phyloP scores from a whole-genome alignment of 1,284 basidiomycete species.

The Ceratobasidium sp. region DNA sequence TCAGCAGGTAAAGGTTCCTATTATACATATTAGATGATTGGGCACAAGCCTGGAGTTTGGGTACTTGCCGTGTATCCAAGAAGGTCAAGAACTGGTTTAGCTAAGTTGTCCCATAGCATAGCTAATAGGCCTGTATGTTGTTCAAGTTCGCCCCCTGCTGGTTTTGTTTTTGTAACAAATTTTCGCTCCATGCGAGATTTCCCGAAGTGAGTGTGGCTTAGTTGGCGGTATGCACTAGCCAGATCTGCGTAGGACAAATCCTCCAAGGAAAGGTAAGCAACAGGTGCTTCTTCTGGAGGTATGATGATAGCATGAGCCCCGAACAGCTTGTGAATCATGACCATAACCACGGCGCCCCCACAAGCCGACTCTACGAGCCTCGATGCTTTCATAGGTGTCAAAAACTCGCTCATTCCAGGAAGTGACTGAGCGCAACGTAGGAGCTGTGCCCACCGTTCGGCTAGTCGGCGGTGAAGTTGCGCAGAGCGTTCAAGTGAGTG shows the following conservation, averaged over 20 bases:
- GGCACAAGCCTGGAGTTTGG: too few relatives aligned
- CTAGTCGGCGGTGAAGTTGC: not conserved
- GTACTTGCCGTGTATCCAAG: constrained; percentile 49
- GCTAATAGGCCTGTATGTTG: not conserved
- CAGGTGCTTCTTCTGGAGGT: too few relatives aligned
- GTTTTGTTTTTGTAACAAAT: too few relatives aligned
- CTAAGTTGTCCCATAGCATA: not conserved
- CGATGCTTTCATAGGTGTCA: not conserved
- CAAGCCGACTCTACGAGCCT: not conserved
- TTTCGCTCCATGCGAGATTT: too few relatives aligned
- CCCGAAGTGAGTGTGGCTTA: too few relatives aligned
- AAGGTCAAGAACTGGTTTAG: not conserved
- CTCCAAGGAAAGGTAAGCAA: too few relatives aligned
- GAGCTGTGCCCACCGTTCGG: not conserved
- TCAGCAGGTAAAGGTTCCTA: constrained; percentile 36
- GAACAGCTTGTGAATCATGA: not conserved
- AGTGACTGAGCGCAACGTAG: not conserved
- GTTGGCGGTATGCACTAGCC: too few relatives aligned
- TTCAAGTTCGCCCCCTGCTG: too few relatives aligned
- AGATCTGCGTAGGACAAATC: too few relatives aligned
- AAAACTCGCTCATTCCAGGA: not conserved
- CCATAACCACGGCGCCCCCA: not conserved
- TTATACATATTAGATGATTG: not conserved
- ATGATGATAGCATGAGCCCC: not conserved
- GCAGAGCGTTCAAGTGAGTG: not conserved